These are phyloP conservation scores for Ceraceosorus bombacis DNA, from an alignment of 1,284 basidiomycete species.

Conservation along the genomic window DNA sequence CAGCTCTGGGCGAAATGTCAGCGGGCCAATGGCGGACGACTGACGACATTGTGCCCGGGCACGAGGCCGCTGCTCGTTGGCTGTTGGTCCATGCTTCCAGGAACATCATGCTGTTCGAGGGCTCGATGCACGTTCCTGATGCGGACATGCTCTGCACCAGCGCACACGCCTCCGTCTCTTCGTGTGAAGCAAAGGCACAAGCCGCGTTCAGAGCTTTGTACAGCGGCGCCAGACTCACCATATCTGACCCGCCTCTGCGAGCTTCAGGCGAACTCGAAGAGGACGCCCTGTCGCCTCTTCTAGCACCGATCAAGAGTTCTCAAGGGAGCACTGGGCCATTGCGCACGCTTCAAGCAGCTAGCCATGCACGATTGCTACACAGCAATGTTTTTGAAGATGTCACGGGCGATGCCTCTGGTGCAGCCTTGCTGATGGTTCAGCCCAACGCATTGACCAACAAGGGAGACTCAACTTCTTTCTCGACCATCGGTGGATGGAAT, in stretches of 20 bases:
- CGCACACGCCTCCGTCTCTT: background rate
- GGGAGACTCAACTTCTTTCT: background rate
- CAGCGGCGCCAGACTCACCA: background rate
- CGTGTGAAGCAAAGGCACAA: background rate
- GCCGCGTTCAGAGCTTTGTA: background rate
- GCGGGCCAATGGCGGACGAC: background rate
- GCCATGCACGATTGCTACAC: background rate
- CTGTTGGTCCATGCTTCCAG: background rate
- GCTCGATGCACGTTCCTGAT: background rate
- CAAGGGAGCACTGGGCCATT: background rate
- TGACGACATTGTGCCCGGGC: background rate
- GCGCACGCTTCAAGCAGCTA: background rate
- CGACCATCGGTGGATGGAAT: background rate
- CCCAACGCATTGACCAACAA: background rate
- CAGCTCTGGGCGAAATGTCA: background rate
- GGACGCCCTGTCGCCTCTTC: background rate
- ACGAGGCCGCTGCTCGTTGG: background rate
- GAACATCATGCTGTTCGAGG: background rate
- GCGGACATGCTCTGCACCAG: conserved; percentile 1
- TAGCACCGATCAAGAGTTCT: background rate
- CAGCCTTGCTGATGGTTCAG: background rate
- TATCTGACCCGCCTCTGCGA: background rate
- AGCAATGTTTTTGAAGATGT: background rate
- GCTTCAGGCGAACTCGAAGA: background rate
- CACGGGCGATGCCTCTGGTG: background rate